phyloP scores from a whole-genome alignment of 139 green algal species.

The Mesotaenium endlicherianum region DNA sequence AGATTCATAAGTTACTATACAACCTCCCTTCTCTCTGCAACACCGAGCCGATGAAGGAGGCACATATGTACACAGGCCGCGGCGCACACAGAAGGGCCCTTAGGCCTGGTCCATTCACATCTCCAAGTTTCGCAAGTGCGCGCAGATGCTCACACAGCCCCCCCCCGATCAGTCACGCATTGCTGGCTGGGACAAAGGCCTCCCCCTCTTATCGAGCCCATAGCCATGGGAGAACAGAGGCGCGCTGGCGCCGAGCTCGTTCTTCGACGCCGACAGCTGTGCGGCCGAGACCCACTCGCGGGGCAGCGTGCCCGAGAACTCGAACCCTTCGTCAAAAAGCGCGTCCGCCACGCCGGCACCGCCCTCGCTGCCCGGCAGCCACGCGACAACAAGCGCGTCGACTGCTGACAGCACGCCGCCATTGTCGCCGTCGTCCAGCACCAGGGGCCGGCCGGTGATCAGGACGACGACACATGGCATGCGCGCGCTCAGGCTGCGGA shows the following conservation, averaged over 20 bases:
- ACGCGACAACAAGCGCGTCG: neutral
- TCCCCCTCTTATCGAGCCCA: neutral
- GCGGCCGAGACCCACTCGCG: constrained; percentile 4
- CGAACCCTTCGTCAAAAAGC: neutral
- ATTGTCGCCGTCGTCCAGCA: too few relatives aligned
- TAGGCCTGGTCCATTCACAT: too few relatives aligned
- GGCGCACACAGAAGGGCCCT: too few relatives aligned
- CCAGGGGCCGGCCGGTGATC: neutral
- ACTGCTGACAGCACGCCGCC: neutral
- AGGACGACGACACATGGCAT: constrained; percentile 23
- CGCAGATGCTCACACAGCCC: neutral
- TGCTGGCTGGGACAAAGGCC: neutral
- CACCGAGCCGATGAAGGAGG: too few relatives aligned
- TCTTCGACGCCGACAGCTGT: neutral
- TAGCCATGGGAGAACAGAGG: constrained; percentile 23
- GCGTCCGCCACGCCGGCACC: neutral
- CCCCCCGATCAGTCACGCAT: neutral
- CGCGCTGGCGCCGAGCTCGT: neutral
- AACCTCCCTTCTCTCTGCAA: too few relatives aligned
- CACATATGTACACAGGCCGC: too few relatives aligned
- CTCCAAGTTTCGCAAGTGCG: too few relatives aligned
- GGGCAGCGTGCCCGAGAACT: constrained; percentile 5
- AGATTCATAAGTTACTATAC: too few relatives aligned
- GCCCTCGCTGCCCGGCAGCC: neutral
- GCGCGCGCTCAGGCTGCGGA: neutral